A percentile compares a stretch with the other conserved stretches of the same genome.
phyloP scores from a whole-genome alignment of 805 yeast genomes.

The Clavispora fructus region DNA sequence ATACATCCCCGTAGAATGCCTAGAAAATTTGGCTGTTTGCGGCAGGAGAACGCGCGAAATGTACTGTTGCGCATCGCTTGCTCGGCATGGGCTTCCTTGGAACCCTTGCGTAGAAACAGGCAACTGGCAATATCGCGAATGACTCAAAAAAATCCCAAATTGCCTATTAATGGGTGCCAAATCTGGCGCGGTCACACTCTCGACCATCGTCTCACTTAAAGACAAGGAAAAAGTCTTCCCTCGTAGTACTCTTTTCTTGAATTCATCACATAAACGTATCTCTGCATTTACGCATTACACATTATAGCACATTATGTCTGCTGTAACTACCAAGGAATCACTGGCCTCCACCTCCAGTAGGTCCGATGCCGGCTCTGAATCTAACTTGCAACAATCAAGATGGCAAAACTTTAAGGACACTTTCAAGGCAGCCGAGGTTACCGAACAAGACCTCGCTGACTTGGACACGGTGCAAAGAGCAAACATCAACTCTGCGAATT shows the following conservation, averaged over 20 bases:
- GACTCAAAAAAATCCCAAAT: neutral
- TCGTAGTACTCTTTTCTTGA: neutral
- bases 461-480: slow-evolving; percentile 26
- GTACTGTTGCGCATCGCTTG: neutral
- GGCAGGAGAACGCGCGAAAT: neutral
- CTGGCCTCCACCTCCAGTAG: slow-evolving; percentile 2
- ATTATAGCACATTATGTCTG: neutral
- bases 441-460: slow-evolving; percentile 14
- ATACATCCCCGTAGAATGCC: no score
- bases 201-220: neutral
- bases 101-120: neutral
- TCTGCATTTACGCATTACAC: slow-evolving; percentile 10
- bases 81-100: neutral
- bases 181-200: slow-evolving; percentile 10
- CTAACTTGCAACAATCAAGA: slow-evolving; percentile 6
- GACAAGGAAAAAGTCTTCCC: neutral
- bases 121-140: neutral
- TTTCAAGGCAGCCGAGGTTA: slow-evolving; percentile 29
- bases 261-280: neutral
- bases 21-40: neutral
- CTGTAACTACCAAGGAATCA: neutral
- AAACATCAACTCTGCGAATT: slow-evolving; percentile 21
- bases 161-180: neutral
- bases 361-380: slow-evolving; percentile 4
- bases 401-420: slow-evolving; percentile 25